Percentiles rank a stretch among this genome's conserved stretches.
These are phyloP conservation scores for Parathielavia hyrcaniae DNA, from an alignment of 495 filamentous ascomycete genomes.

Conservation along the genomic window DNA sequence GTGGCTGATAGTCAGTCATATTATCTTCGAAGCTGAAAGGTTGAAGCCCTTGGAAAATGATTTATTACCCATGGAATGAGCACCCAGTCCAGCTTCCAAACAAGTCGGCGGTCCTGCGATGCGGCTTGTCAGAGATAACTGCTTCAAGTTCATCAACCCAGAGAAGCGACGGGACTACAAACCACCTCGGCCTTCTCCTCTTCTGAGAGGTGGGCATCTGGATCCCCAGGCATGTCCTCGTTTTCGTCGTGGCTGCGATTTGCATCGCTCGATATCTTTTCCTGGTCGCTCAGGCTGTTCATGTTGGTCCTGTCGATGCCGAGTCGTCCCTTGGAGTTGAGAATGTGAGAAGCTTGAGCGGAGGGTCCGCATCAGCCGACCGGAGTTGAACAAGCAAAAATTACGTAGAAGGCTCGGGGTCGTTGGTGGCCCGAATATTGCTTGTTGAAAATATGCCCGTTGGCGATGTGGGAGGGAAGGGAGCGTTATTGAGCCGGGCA, in stretches of 20 bases:
- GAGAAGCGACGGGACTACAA: conserved; percentile 22
- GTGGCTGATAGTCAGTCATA: not conserved
- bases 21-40: not conserved
- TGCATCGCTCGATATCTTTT: conserved; percentile 30
- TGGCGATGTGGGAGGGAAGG: not conserved
- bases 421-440: not conserved
- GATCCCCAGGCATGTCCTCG: conserved; percentile 42
- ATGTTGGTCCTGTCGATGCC: conserved; percentile 24
- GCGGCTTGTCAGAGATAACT: conserved; percentile 8
- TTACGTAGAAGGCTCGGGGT: not conserved
- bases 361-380: conserved; percentile 8
- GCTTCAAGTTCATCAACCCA: not conserved
- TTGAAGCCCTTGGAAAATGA: not conserved
- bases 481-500: too few relatives aligned
- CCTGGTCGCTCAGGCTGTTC: conserved; percentile 22
- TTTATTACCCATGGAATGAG: conserved; percentile 65
- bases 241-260: conserved; percentile 27
- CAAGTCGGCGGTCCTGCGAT: conserved; percentile 55
- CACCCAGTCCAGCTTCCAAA: conserved; percentile 63
- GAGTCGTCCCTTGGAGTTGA: conserved; percentile 12
- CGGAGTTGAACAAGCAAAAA: not conserved
- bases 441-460: not conserved
- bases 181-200: conserved; percentile 65
- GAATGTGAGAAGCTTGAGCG: conserved; percentile 6
- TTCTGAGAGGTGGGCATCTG: conserved; percentile 60